Evolutionary conservation across 2,329 filamentous ascomycete species (phyloP), one percentile per base, ranked within the genome.

Genomic region (Venturia effusa): DNA sequence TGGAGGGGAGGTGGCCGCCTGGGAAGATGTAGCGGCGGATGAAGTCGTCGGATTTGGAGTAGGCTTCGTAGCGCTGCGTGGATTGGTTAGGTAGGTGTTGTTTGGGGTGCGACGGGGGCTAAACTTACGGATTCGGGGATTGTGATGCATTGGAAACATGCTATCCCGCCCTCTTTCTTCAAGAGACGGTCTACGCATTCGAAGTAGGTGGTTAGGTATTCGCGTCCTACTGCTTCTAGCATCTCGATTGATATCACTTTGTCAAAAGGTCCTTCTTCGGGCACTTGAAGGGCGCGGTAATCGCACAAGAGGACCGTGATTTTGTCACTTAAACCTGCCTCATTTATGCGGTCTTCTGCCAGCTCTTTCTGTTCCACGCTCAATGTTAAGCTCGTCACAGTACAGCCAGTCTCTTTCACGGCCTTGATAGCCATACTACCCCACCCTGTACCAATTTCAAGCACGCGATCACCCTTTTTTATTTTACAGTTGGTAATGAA

Each of bases 21-120:
- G 88, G 88, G 74, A 92, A 91, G 63, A 91, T 90, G 74, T 91
- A 89, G 66, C 86, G 84, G 64, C 87, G 83, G 70, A 91, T 90
- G 74, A 91, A 91, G 70, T 90, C 88, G 72, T 88, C 84, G 2
- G 82, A 81, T 68, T 81, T 84, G 22, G 83, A 80, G 70, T 90
- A 90, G 8, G 81, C 82, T 67, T 84, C 83, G 70, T 89, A 87
- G 61, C 86, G 80, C 45, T 72, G 68, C 27, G 17, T 19, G 2
- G 3, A n/a, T 22, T 24, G 15, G 3, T 32, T 34, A n/a, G 24
- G 4, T 22, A 22, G 4, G n/a, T 45, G 3, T 4, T 32, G 22
- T 17, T 8, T 1, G 32, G 11, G n/a, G 1, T 17, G 45, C 32
- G 11, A 22, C 4, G 45, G 27, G 30, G 61, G 19, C 13, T 6